Evolutionary conservation across 495 filamentous ascomycete species (phyloP).

Genomic region (Neurospora pannonica): DNA sequence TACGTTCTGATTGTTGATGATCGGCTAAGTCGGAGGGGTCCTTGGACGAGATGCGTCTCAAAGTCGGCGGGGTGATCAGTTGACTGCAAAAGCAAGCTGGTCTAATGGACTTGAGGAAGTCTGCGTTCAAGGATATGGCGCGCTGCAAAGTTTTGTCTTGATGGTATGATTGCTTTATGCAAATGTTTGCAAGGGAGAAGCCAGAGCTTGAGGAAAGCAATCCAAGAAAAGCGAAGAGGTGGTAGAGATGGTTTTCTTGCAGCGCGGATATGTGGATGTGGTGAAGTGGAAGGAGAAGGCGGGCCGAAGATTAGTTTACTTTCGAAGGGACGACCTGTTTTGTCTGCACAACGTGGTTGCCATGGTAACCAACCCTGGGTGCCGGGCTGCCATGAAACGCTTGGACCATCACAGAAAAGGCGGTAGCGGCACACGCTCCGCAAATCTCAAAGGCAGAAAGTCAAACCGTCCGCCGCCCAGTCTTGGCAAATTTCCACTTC

Average conservation of each 20-base stretch:
- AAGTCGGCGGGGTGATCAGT: constrained; percentile 40
- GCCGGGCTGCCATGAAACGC: not conserved
- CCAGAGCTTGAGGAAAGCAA: constrained; percentile 24
- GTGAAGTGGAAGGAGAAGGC: constrained; percentile 6
- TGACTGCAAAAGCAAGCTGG: constrained; percentile 30
- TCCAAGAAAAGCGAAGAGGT: constrained; percentile 6
- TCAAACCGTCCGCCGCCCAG: not conserved
- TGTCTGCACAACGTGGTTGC: not conserved
- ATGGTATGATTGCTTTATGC: constrained; percentile 9
- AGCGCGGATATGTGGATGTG: not conserved
- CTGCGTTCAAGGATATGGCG: constrained; percentile 18
- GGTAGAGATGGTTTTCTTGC: not conserved
- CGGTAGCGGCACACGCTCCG: not conserved
- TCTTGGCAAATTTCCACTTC: not conserved
- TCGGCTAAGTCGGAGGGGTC: constrained; percentile 40
- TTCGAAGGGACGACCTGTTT: not conserved
- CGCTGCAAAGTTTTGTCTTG: constrained; percentile 1
- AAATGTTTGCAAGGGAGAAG: constrained; percentile 10
- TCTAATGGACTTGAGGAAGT: constrained; percentile 31
- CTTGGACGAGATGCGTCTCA: constrained; percentile 24
- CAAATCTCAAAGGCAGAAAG: not conserved
- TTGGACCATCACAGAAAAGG: not conserved
- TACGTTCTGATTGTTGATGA: constrained; percentile 39
- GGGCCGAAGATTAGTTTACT: not conserved
- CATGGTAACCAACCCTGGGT: not conserved